Evolutionary conservation across 345 rosid genomes (phyloP), one percentile per base, ranked within the genome.

Genomic region (Angophora floribunda): DNA sequence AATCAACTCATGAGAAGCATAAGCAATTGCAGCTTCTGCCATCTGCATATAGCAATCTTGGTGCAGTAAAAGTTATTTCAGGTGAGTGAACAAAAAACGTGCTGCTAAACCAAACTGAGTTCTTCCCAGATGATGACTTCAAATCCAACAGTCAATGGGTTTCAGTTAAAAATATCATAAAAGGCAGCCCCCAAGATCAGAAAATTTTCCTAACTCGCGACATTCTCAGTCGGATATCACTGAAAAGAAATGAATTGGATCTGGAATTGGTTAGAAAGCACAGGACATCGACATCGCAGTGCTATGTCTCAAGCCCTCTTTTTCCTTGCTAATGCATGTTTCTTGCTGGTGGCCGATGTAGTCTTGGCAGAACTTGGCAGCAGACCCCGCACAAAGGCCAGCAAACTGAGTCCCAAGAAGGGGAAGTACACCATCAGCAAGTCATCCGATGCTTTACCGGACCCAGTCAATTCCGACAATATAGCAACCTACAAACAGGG

Each of bases 341-440:
- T 93, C 89, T 93, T 94, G 85, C 93, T 91, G 16, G 41, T 59
- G 80, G 87, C 45, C 2, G 90, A 45, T 24, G 91, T 13, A 89
- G 85, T 89, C 86, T 86, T 91, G 30, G 88, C 41, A 19, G 90
- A 86, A 26, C 22, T 82, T 4, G 92, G 82, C 85, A 95, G 85
- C 52, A 97, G 88, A 45, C 99, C 98, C 51, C 98, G 95, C 52
- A 96, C 88, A 86, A 92, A 67, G 17, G 98, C 96, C 65, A 96
- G 79, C 36, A 92, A 87, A 55, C 94, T 93, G 24, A 94, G 67
- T 9, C 93, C 98, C 91, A 93, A 21, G 91, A 96, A 94, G 28
- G 98, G 96, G 51, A 12, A 89, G 86, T 96, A 96, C 91, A 92
- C 51, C 93, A 86, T 91, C 88, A 94, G 49, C 92, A 96, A 88